Evolutionary conservation across 108 stramenopile species (phyloP).

Genomic region (Cafeteria roenbergensis): DNA sequence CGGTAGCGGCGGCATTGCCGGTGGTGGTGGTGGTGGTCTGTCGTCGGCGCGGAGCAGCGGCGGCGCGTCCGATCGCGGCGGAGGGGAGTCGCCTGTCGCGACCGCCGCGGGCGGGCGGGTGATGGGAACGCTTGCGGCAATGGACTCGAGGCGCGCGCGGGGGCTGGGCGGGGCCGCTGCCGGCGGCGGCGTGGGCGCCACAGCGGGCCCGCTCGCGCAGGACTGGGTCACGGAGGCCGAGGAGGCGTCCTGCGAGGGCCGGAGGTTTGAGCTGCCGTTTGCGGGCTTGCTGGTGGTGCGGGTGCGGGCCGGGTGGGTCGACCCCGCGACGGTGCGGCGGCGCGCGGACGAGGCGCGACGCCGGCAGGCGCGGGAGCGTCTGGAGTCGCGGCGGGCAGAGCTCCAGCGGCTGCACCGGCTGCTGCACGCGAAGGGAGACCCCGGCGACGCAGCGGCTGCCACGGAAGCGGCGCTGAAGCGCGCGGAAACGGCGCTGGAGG

Average conservation of each 20-base stretch:
- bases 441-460: background rate
- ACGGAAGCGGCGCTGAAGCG: background rate
- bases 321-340: background rate
- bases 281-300: background rate
- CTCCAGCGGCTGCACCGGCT: background rate
- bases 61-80: too few species aligned
- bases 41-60: too few species aligned
- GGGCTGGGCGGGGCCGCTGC: background rate
- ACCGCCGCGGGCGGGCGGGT: background rate
- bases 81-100: background rate
- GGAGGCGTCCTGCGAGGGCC: background rate
- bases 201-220: background rate
- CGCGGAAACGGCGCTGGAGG: background rate
- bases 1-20: too few species aligned
- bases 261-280: background rate
- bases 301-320: background rate
- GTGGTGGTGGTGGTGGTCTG: too few species aligned
- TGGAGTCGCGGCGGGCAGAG: background rate
- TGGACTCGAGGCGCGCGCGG: background rate
- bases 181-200: background rate
- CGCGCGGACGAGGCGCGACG: background rate
- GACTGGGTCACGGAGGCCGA: background rate
- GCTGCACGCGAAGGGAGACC: background rate
- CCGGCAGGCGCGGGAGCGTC: background rate
- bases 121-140: background rate